Evolutionary conservation across 768 basidiomycete species (phyloP), one percentile per base, ranked within the genome.

Genomic region (Holtermannia corniformis): DNA sequence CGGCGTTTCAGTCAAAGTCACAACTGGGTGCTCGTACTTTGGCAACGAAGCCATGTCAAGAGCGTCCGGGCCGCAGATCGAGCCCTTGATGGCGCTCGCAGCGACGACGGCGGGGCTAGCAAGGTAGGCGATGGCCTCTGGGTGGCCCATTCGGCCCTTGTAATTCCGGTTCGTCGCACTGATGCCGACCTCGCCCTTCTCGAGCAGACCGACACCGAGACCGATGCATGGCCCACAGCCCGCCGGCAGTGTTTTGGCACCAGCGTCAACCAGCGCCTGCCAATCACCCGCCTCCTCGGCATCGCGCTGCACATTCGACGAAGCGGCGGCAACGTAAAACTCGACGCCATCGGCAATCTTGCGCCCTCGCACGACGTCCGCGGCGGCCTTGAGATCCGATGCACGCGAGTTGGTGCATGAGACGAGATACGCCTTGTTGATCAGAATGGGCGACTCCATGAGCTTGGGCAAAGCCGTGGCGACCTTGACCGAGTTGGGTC

Each of bases 141-240:
- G 93, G 58, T 85, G 82, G 0, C 95, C 95, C 95, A 99, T 99
- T 3, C 95, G 80, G 3, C 95, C 95, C 76, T 99, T 97, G 76
- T 96, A 99, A 68, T 99, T 99, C 73, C 95, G 78, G 74, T 99
- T 99, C 5, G 93, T 97, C 3, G 95, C 95, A 58, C 90, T 93
- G 68, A 99, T 97, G 1, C 95, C 93, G 0, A 84, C 85, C 72
- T 99, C 80, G 1, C 93, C 95, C 59, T 97, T 92, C 70, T 96
- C 85, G 28, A 99, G 75, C 49, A 97, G 74, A 11, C 95, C 95
- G 0, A 82, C 84, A 1, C 95, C 95, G 3, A 99, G 80, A 20
- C 95, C 95, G 58, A 99, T 99, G 71, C 95, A 99, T 2, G 95
- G 95, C 0, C 95, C 95, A 66, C 95, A 99, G 0, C 95, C 95